Evolutionary conservation across 768 basidiomycete genomes (phyloP).

Genomic region (Lactarius evosmus): DNA sequence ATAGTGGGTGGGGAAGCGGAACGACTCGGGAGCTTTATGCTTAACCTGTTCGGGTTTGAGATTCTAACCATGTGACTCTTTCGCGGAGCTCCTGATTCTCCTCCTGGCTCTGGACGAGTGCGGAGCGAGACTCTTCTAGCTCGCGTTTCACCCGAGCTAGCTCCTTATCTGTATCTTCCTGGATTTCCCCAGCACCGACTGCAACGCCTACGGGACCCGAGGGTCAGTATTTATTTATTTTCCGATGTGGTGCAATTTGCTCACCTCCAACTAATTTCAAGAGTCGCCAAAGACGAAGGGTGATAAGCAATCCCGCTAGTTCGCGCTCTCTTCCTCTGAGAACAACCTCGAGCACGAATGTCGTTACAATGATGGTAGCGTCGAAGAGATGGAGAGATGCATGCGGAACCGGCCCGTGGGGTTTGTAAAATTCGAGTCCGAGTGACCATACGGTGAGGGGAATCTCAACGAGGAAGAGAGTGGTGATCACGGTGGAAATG

Average conservation of each 20-base stretch:
- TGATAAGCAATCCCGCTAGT: slow-evolving; percentile 63
- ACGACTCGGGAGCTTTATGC: neutral
- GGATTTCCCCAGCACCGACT: slow-evolving; percentile 68
- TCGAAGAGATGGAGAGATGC: slow-evolving; percentile 73
- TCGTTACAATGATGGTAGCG: slow-evolving; percentile 63
- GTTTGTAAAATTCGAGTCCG: slow-evolving; percentile 60
- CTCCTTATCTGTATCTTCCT: slow-evolving; percentile 50
- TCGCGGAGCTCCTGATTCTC: slow-evolving; percentile 52
- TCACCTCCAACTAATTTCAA: slow-evolving; percentile 68
- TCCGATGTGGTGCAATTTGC: slow-evolving; percentile 1
- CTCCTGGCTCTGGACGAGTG: slow-evolving; percentile 44
- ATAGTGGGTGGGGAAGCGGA: neutral
- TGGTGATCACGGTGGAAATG: slow-evolving; percentile 65
- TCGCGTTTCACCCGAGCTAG: slow-evolving; percentile 49
- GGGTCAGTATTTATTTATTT: slow-evolving; percentile 33
- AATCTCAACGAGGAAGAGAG: slow-evolving; percentile 75
- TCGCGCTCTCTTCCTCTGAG: slow-evolving; percentile 68
- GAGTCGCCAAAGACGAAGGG: slow-evolving; percentile 77
- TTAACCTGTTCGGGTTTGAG: neutral
- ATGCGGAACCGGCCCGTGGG: slow-evolving; percentile 52
- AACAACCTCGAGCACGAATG: slow-evolving; percentile 69
- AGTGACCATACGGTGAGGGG: slow-evolving; percentile 65
- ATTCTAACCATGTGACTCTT: slow-evolving; percentile 15
- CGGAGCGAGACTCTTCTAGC: slow-evolving; percentile 44
- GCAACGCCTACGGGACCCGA: slow-evolving; percentile 56